These are phyloP conservation scores for Flaveria robusta DNA, from an alignment of 129 eudicot species.

Conservation along the genomic window DNA sequence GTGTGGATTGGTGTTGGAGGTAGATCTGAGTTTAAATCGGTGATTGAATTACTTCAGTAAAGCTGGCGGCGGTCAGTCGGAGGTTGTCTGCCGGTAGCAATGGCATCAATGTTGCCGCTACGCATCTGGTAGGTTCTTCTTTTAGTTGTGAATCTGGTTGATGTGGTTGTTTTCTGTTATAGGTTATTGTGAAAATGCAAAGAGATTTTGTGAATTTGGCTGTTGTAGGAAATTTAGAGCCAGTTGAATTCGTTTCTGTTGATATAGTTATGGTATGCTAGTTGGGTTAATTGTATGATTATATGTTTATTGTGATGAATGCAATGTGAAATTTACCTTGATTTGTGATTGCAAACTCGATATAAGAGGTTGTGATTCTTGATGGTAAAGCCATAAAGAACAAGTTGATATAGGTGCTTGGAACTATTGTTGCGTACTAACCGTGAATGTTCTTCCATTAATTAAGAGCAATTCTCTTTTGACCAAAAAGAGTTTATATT, in stretches of 20 bases:
- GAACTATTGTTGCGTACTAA: neutral
- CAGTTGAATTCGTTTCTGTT: neutral
- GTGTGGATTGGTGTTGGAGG: slow-evolving; percentile 44
- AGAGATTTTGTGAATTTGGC: slow-evolving; percentile 14
- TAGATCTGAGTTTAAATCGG: slow-evolving; percentile 42
- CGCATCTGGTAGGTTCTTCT: slow-evolving; percentile 61
- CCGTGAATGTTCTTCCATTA: slow-evolving; percentile 1
- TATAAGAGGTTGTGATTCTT: slow-evolving; percentile 9
- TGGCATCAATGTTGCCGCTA: slow-evolving; percentile 55
- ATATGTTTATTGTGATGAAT: slow-evolving; percentile 24
- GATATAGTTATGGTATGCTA: neutral
- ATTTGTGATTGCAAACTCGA: slow-evolving; percentile 8
- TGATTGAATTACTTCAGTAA: slow-evolving; percentile 33
- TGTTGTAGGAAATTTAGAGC: slow-evolving; percentile 11
- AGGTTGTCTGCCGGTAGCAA: slow-evolving; percentile 73
- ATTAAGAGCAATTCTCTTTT: neutral
- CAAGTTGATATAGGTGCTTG: slow-evolving; percentile 17
- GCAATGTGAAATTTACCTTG: slow-evolving; percentile 12
- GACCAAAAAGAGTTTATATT: slow-evolving; percentile 12
- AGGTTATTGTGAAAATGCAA: neutral
- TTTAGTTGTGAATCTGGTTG: slow-evolving; percentile 17
- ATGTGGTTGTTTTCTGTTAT: slow-evolving; percentile 5
- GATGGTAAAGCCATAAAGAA: slow-evolving; percentile 6
- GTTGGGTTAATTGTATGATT: neutral
- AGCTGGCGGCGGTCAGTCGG: slow-evolving; percentile 89